These are phyloP conservation scores for Microcyclosporella mali DNA, from an alignment of 2,329 filamentous ascomycete species.

Conservation along the genomic window DNA sequence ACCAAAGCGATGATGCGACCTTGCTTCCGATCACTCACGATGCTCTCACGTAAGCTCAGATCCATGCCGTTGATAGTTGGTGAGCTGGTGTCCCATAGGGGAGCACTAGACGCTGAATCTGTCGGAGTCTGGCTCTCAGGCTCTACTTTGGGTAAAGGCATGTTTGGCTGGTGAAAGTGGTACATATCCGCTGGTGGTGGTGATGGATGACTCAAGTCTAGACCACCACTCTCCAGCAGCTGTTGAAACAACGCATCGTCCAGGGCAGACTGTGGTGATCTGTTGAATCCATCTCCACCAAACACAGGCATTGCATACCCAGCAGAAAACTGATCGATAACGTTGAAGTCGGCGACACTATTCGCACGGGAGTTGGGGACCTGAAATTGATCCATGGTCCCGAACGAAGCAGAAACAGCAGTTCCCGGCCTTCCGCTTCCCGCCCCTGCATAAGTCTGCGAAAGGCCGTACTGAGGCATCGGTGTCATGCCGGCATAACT, in stretches of 20 bases:
- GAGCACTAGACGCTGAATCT: background rate
- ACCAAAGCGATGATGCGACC: slow-evolving; percentile 73
- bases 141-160: slow-evolving; percentile 23
- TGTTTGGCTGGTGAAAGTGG: slow-evolving; percentile 13
- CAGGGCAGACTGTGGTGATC: slow-evolving; percentile 54
- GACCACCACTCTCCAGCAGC: slow-evolving; percentile 18
- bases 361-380: slow-evolving; percentile 19
- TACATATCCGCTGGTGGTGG: slow-evolving; percentile 22
- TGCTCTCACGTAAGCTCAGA: slow-evolving; percentile 68
- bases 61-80: slow-evolving; percentile 48
- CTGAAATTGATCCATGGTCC: slow-evolving; percentile 16
- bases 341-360: slow-evolving; percentile 26
- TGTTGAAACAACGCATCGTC: slow-evolving; percentile 26
- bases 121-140: slow-evolving; percentile 13
- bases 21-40: slow-evolving; percentile 81
- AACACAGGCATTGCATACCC: slow-evolving; percentile 76
- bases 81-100: slow-evolving; percentile 6
- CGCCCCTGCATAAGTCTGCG: slow-evolving; percentile 8
- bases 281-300: slow-evolving; percentile 70
- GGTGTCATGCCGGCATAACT: slow-evolving; percentile 19
- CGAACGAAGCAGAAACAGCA: slow-evolving; percentile 22
- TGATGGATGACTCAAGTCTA: slow-evolving; percentile 12
- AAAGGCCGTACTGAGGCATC: slow-evolving; percentile 24
- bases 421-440: slow-evolving; percentile 11
- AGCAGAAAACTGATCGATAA: slow-evolving; percentile 42